Conservation (phyloP, 306 rosid genomes). For the Dalbergia cochinchinensis region DNA sequence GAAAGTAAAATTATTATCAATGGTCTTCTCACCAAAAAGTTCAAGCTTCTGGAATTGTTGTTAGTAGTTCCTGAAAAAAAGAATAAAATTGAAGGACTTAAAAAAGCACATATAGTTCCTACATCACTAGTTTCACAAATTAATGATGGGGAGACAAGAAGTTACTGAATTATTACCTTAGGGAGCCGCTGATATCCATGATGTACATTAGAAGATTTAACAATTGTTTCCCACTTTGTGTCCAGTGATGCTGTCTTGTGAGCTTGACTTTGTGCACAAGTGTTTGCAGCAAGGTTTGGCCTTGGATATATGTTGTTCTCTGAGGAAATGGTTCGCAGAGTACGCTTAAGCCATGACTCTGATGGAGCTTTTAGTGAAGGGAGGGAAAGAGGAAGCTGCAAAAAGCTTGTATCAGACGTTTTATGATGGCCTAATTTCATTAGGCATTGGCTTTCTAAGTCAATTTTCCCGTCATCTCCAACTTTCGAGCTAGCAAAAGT, state of each 20-base stretch:
- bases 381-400: conserved; percentile 59
- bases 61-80: conserved; percentile 65
- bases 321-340: conserved; percentile 70
- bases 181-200: conserved; percentile 58
- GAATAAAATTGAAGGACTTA: neutral
- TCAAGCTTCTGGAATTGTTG: conserved; percentile 78
- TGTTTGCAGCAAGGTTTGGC: conserved; percentile 50
- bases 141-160: conserved; percentile 29
- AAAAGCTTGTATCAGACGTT: conserved; percentile 28
- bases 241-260: conserved; percentile 40
- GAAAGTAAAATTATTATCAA: conserved; percentile 13
- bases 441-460: conserved; percentile 49
- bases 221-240: conserved; percentile 65
- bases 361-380: conserved; percentile 90
- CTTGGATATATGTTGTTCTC: conserved; percentile 52
- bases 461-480: conserved; percentile 38
- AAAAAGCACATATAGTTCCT: conserved; percentile 21
- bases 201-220: conserved; percentile 59
- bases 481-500: conserved; percentile 41
- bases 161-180: conserved; percentile 62
- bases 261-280: conserved; percentile 37
- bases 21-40: conserved; percentile 35
- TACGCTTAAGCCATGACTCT: conserved; percentile 91
- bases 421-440: conserved; percentile 39
- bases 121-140: conserved; percentile 26